A percentile compares a stretch with the other conserved stretches of the same genome.
Conservation (phyloP, 2,329 filamentous ascomycete species). For the Clonostachys rosea region DNA sequence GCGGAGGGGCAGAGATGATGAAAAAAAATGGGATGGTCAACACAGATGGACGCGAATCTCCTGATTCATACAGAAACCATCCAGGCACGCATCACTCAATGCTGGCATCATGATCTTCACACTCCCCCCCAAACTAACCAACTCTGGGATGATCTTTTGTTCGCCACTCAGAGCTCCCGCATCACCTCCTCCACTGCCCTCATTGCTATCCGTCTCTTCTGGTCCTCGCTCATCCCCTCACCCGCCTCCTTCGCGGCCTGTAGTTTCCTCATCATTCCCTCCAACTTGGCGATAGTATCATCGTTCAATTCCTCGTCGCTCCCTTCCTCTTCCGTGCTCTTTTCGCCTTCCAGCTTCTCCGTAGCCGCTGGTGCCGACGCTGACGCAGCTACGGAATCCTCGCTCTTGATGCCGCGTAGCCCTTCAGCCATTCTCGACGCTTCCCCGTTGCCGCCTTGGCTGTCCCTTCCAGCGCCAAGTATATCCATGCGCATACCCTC, state of each 20-base stretch:
- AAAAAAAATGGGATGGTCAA: too few species aligned
- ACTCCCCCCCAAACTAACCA: too few species aligned
- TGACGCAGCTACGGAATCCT: background rate
- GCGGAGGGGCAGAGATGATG: too few species aligned
- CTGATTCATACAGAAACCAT: too few species aligned
- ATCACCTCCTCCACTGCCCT: constrained; percentile 61
- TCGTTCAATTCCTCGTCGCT: constrained; percentile 30
- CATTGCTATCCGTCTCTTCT: constrained; percentile 56
- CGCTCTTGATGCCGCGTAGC: background rate
- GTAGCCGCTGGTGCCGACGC: background rate
- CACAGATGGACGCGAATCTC: too few species aligned
- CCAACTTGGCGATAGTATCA: constrained; percentile 53
- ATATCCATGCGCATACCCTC: constrained; percentile 47
- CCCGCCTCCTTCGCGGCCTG: constrained; percentile 57
- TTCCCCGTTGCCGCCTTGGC: constrained; percentile 5
- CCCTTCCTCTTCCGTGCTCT: constrained; percentile 5
- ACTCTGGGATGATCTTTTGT: too few species aligned
- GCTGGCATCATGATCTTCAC: too few species aligned
- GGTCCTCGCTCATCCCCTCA: constrained; percentile 53
- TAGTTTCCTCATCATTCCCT: constrained; percentile 60
- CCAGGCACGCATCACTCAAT: too few species aligned
- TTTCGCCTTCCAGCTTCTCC: constrained; percentile 3
- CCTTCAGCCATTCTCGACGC: background rate
- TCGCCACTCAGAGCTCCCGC: constrained; percentile 41
- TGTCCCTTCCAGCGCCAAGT: constrained; percentile 21